Conservation (phyloP, 2,329 filamentous ascomycete species). For the Phoma sp. region DNA sequence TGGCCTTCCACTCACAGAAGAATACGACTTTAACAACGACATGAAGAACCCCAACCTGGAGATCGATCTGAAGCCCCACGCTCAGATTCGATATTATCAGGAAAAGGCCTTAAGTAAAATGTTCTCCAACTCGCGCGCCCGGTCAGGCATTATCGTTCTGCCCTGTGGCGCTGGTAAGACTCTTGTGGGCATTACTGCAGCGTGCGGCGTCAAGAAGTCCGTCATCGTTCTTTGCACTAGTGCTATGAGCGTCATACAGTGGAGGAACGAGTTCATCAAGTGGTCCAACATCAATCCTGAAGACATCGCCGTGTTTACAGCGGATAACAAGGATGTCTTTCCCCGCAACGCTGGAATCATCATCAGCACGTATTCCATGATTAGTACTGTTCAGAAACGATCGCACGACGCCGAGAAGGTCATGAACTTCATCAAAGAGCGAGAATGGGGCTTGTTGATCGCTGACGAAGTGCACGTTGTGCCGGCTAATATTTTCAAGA, state of each 20-base stretch:
- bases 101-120: conserved; percentile 98
- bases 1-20: conserved; percentile 86
- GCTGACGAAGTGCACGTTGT: conserved; percentile 98
- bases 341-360: conserved; percentile 92
- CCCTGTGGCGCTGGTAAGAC: conserved; percentile 98
- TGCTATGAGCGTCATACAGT: conserved; percentile 97
- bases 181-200: conserved; percentile 95
- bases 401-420: conserved; percentile 95
- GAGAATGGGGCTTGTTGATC: conserved; percentile 97
- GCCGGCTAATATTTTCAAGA: conserved; percentile 93
- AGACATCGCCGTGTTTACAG: conserved; percentile 93
- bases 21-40: conserved; percentile 97
- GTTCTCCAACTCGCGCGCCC: conserved; percentile 97
- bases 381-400: conserved; percentile 85
- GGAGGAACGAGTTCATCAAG: conserved; percentile 94
- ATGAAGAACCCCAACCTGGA: conserved; percentile 87
- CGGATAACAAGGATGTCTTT: conserved; percentile 86
- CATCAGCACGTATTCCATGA: conserved; percentile 98
- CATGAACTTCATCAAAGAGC: conserved; percentile 88
- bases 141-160: conserved; percentile 95
- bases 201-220: conserved; percentile 96
- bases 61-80: conserved; percentile 88
- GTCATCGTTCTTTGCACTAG: conserved; percentile 95
- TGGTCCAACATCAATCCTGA: conserved; percentile 98
- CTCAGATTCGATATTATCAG: conserved; percentile 92